Evolutionary conservation across 495 filamentous ascomycete genomes (phyloP).

Genomic region (Pseudevernia furfuracea): DNA sequence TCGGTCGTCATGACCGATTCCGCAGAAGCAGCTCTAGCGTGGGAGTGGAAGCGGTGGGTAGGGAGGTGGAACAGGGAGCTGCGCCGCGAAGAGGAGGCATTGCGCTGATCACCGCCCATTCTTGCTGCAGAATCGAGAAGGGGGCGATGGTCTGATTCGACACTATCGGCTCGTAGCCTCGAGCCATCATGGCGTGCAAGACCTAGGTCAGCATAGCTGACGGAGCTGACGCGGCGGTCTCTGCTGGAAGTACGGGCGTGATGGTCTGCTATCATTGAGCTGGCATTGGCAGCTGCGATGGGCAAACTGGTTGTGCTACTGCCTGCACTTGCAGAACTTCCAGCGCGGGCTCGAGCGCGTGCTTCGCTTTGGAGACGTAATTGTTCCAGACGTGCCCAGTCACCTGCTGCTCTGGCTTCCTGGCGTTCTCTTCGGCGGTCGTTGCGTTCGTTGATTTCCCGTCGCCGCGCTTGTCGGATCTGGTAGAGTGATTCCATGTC

Average conservation of each 20-base stretch:
- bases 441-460: constrained; percentile 69
- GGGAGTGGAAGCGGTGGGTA: constrained; percentile 15
- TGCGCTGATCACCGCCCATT: constrained; percentile 36
- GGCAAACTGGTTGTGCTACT: constrained; percentile 29
- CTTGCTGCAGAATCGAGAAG: constrained; percentile 63
- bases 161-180: constrained; percentile 70
- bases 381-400: constrained; percentile 54
- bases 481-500: constrained; percentile 93
- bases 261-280: constrained; percentile 55
- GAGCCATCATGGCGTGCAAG: constrained; percentile 85
- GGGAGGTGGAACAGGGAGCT: constrained; percentile 21
- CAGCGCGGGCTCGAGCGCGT: constrained; percentile 26
- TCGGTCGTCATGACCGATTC: constrained; percentile 25
- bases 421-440: constrained; percentile 55
- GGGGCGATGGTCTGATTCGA: constrained; percentile 66
- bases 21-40: constrained; percentile 19
- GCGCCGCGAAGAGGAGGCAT: constrained; percentile 12
- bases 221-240: constrained; percentile 69
- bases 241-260: constrained; percentile 55
- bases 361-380: constrained; percentile 42
- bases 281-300: constrained; percentile 19
- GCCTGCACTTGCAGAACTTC: constrained; percentile 28
- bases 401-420: constrained; percentile 63
- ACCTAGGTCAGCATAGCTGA: constrained; percentile 79
- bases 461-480: constrained; percentile 70